Evolutionary conservation across 331 rosid genomes (phyloP).

Genomic region (Dryas integrifolia): DNA sequence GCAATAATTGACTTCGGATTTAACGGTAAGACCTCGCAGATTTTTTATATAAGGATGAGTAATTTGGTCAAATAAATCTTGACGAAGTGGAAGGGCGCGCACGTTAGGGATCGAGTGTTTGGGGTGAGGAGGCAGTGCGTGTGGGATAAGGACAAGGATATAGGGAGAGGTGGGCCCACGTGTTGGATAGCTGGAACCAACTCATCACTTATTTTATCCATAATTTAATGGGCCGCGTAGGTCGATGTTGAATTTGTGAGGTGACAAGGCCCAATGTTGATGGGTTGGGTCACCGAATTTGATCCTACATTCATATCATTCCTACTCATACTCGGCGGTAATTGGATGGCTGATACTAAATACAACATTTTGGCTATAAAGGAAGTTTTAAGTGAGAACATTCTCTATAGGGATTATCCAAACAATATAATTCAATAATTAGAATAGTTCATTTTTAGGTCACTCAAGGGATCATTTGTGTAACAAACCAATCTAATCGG

Average conservation of each 20-base stretch:
- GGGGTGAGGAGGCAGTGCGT: not conserved
- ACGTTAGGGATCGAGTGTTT: slow-evolving; percentile 22
- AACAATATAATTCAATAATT: no score
- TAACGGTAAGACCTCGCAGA: not conserved
- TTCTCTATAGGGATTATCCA: no score
- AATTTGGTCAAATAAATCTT: not conserved
- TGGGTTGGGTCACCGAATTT: not conserved
- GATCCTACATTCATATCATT: no score
- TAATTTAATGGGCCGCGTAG: slow-evolving; percentile 3
- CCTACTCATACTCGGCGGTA: no score
- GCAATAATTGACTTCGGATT: not conserved
- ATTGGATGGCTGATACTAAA: no score
- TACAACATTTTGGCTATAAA: no score
- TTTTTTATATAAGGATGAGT: not conserved
- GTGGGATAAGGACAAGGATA: not conserved
- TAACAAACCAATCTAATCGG: no score
- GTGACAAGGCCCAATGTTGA: not conserved
- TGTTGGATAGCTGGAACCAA: not conserved
- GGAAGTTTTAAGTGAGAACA: no score
- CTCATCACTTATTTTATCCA: not conserved
- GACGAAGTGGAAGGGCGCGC: slow-evolving; percentile 17
- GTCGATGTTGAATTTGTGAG: not conserved
- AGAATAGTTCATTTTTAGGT: no score
- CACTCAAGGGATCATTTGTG: no score
- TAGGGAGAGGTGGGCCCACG: slow-evolving; percentile 4